Evolutionary conservation across 2,329 filamentous ascomycete genomes (phyloP), one percentile per base, ranked within the genome.

Genomic region (Chrysoporthe austroafricana): DNA sequence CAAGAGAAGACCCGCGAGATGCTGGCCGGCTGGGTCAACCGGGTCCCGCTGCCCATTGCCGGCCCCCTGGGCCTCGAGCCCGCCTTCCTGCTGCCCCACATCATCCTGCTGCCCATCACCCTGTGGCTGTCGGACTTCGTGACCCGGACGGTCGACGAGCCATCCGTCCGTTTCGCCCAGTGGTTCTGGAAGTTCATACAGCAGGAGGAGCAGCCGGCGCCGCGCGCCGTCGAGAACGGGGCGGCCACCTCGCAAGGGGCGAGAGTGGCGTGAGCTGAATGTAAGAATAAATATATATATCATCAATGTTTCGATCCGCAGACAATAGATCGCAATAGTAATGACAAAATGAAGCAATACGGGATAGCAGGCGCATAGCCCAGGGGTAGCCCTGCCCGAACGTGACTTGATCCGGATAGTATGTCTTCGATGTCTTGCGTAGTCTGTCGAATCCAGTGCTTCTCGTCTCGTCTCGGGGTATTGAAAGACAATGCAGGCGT

Each of bases 41-140:
- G 79, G 34, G 79, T 90, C 32, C 83, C 84, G 2, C 71, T 90
- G 62, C 81, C 88, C 39, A 84, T 77, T 66, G 74, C 74, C 16
- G 89, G 89, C 0, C 87, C 88, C 0, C 74, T 88, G 63, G 90
- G 89, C 0, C 73, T 92, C 34, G 88, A 91, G 76, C 50, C 88
- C 42, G 82, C 83, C 1, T 90, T 90, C 72, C 76, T 90, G 34
- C 64, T 84, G 1, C 84, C 88, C 1, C 87, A 92, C 52, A 34
- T 91, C 11, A 77, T 91, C 46, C 74, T 90, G 4, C 71, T 90
- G 63, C 88, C 88, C 0, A 62, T 88, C 26, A 90, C 87, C 0
- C 77, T 90, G 3, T 88, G 83, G 79, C 66, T 85, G 32, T 86
- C 88, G 2, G 86, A 89, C 63, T 66, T 89, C 6, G 81, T 83